Evolutionary conservation across 371 early-diverging fungal genomes (phyloP), one percentile per base, ranked within the genome.

Genomic region (Smittium culicis): DNA sequence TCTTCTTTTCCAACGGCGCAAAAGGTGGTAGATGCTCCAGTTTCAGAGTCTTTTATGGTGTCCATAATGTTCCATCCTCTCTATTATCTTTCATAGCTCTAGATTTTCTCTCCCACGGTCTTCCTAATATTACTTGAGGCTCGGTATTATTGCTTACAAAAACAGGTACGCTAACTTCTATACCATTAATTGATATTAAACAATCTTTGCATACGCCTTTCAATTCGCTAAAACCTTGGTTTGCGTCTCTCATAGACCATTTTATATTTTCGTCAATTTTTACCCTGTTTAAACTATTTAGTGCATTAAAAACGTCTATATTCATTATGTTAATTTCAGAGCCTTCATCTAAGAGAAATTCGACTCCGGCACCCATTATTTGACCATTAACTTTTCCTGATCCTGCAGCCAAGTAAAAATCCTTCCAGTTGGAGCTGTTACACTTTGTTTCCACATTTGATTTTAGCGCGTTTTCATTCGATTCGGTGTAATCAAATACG

Each of bases 251-350:
- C 14, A 59, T 59, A 11, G 30, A 29, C 5, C 5, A 14, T 11
- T 59, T 59, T 59, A 59, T 59, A 59, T 25, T 59, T 32, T 59
- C 5, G n/a, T 59, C 60, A 27, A 59, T 59, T 32, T 59, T 25
- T 59, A 59, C 16, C n/a, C 25, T 59, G 32, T 32, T 59, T 59
- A 59, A 14, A 29, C 30, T 29, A 25, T 59, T 5, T 14, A 59
- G 32, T 14, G 60, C 60, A 59, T 59, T 25, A 25, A 29, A 59
- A 59, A 25, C 5, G n/a, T 59, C 60, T 11, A 29, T 27, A 32
- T 59, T 59, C 5, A 59, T 59, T 59, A 59, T 59, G n/a, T 59
- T 59, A 14, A 59, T 59, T 59, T 59, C 60, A 14, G 30, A 29
- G 32, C 60, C 60, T 59, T 59, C 60, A 32, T 59, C 60, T 14